Evolutionary conservation across 2,329 filamentous ascomycete species (phyloP).

Genomic region (Amylocarpus encephaloides): DNA sequence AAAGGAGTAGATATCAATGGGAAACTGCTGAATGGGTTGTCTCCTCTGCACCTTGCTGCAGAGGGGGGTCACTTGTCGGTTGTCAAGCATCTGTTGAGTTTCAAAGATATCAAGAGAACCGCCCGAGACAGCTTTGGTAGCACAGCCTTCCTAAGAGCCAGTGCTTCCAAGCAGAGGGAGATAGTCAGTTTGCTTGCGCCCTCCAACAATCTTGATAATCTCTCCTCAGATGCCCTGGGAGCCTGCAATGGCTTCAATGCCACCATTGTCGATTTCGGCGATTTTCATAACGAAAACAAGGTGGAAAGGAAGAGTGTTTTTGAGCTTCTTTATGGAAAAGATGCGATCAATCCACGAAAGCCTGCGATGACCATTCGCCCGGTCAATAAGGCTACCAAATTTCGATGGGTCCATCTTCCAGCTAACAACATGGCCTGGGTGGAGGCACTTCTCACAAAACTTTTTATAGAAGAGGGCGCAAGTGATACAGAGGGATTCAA

Average conservation of each 20-base stretch:
- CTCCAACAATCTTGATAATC: slow-evolving; percentile 16
- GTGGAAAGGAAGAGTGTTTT: slow-evolving; percentile 18
- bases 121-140: slow-evolving; percentile 23
- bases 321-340: slow-evolving; percentile 22
- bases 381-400: slow-evolving; percentile 19
- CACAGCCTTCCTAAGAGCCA: slow-evolving; percentile 24
- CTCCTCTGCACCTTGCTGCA: slow-evolving; percentile 22
- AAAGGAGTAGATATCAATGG: slow-evolving; percentile 23
- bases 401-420: slow-evolving; percentile 26
- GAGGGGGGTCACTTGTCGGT: slow-evolving; percentile 21
- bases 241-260: slow-evolving; percentile 25
- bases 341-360: slow-evolving; percentile 21
- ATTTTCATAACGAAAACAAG: slow-evolving; percentile 21
- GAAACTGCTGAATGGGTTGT: slow-evolving; percentile 23
- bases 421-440: slow-evolving; percentile 28
- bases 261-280: slow-evolving; percentile 24
- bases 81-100: slow-evolving; percentile 17
- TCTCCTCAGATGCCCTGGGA: slow-evolving; percentile 25
- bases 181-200: slow-evolving; percentile 23
- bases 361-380: slow-evolving; percentile 20
- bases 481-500: slow-evolving; percentile 26
- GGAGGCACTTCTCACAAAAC: slow-evolving; percentile 23
- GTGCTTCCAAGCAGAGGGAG: slow-evolving; percentile 21
- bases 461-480: slow-evolving; percentile 25
- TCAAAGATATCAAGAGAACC: slow-evolving; percentile 18